Conservation (phyloP, 2,329 filamentous ascomycete genomes). For the Sporothrix phasma region DNA sequence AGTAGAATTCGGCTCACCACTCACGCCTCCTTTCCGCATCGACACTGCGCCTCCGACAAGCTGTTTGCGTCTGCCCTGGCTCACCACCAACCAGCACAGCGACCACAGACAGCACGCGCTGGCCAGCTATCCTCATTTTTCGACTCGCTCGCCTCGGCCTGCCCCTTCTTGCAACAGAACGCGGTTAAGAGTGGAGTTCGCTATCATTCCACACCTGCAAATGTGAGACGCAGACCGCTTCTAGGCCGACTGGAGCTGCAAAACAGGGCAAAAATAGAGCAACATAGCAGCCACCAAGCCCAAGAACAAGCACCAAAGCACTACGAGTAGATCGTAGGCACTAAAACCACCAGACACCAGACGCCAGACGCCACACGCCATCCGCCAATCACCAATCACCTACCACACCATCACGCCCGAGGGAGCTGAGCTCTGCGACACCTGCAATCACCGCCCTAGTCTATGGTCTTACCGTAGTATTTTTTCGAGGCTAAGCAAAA, state of each 20-base stretch:
- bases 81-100: background rate
- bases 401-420: background rate
- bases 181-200: constrained; percentile 11
- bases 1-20: too few relatives aligned
- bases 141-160: background rate
- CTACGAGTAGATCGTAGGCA: too few relatives aligned
- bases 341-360: too few relatives aligned
- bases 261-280: background rate
- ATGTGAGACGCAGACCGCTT: constrained; percentile 11
- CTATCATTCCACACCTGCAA: constrained; percentile 2
- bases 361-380: background rate
- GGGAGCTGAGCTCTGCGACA: background rate
- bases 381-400: background rate
- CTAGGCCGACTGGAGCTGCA: background rate
- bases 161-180: constrained; percentile 2
- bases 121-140: background rate
- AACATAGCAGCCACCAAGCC: too few relatives aligned
- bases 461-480: background rate
- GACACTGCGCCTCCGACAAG: background rate
- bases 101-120: background rate
- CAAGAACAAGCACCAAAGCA: too few relatives aligned
- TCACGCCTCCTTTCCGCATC: too few relatives aligned
- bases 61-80: background rate
- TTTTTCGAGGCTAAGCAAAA: background rate
- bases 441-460: background rate